Conservation (phyloP, 495 filamentous ascomycete genomes). For the Neurospora africana region DNA sequence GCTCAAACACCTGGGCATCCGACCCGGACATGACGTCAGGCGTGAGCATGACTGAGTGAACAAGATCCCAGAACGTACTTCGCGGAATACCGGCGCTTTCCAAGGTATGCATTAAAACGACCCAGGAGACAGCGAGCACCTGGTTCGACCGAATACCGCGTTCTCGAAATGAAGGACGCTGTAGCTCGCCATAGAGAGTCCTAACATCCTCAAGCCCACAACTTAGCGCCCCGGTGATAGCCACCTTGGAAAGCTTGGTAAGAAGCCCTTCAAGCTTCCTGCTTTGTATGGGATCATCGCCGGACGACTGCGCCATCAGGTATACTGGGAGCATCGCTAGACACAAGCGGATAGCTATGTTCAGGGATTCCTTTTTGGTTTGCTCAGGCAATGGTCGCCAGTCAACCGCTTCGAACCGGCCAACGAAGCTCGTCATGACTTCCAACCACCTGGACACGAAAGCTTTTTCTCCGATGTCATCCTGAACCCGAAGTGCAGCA, state of each 20-base stretch:
- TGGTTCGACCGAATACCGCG: conserved; percentile 54
- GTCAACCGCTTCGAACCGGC: conserved; percentile 21
- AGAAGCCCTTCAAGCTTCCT: conserved; percentile 34
- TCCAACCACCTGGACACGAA: conserved; percentile 37
- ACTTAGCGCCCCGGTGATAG: conserved; percentile 32
- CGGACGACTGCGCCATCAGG: conserved; percentile 22
- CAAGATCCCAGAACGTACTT: conserved; percentile 47
- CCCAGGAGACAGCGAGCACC: conserved; percentile 50
- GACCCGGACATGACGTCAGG: conserved; percentile 18
- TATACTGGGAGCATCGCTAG: conserved; percentile 13
- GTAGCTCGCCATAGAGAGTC: conserved; percentile 53
- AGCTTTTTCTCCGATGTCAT: conserved; percentile 17
- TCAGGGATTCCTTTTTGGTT: conserved; percentile 6
- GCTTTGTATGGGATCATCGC: conserved; percentile 17
- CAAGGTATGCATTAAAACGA: conserved; percentile 53
- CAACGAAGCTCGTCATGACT: conserved; percentile 30
- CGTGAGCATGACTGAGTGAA: conserved; percentile 36
- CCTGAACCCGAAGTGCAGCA: conserved; percentile 24
- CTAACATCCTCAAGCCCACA: conserved; percentile 43
- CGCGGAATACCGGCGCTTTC: conserved; percentile 34
- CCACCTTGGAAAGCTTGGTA: conserved; percentile 25
- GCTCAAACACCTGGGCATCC: conserved; percentile 53
- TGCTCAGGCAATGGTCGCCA: conserved; percentile 1
- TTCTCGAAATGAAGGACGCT: conserved; percentile 44
- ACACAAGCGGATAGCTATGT: conserved; percentile 9